Evolutionary conservation across 2,329 filamentous ascomycete species (phyloP).

Genomic region (Fusarium newnesense): DNA sequence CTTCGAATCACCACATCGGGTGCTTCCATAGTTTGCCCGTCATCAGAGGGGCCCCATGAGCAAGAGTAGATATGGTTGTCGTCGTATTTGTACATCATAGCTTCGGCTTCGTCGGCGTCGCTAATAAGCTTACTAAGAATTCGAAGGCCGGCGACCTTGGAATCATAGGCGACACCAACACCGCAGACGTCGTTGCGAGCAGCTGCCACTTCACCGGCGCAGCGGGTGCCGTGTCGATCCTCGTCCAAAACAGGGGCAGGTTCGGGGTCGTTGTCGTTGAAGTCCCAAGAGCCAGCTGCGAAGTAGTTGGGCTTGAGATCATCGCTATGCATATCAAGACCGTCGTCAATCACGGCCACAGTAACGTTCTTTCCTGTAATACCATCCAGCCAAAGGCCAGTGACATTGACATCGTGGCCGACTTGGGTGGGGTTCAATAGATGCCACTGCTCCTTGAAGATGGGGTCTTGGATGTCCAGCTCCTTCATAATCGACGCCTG

Average conservation of each 20-base stretch:
- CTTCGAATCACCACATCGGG: slow-evolving; percentile 88
- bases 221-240: slow-evolving; percentile 91
- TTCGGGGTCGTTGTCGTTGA: slow-evolving; percentile 84
- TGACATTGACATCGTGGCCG: slow-evolving; percentile 97
- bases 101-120: slow-evolving; percentile 90
- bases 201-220: slow-evolving; percentile 92
- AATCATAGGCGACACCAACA: slow-evolving; percentile 93
- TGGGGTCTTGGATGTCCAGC: slow-evolving; percentile 86
- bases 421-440: slow-evolving; percentile 82
- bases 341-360: slow-evolving; percentile 95
- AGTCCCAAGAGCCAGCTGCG: slow-evolving; percentile 91
- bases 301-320: slow-evolving; percentile 96
- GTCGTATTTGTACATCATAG: slow-evolving; percentile 92
- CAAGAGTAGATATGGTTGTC: slow-evolving; percentile 98
- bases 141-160: slow-evolving; percentile 88
- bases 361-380: slow-evolving; percentile 90
- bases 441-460: slow-evolving; percentile 96
- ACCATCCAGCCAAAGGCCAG: slow-evolving; percentile 88
- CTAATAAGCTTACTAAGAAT: slow-evolving; percentile 92
- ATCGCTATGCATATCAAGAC: slow-evolving; percentile 93
- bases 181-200: slow-evolving; percentile 94
- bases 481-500: slow-evolving; percentile 70
- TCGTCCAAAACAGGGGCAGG: slow-evolving; percentile 86
- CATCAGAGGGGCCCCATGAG: slow-evolving; percentile 97
- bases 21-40: slow-evolving; percentile 92